Percentiles rank a stretch among this genome's conserved stretches.
Conservation (phyloP, 2,329 filamentous ascomycete species). For the Graphium sp. region DNA sequence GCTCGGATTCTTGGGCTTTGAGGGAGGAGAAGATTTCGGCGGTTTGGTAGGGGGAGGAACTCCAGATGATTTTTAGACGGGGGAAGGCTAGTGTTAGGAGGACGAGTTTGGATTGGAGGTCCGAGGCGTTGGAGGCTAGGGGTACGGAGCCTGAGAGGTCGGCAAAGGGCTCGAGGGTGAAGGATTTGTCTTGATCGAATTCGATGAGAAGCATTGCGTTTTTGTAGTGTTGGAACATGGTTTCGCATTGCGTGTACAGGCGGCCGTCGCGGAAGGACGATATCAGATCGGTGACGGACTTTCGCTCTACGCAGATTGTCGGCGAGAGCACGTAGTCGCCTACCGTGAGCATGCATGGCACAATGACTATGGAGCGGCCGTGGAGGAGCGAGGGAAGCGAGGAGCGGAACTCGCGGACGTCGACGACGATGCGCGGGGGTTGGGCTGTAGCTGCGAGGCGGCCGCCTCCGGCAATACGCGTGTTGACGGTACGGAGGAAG, state of each 20-base stretch:
- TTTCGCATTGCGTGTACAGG: slow-evolving; percentile 79
- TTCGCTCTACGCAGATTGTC: slow-evolving; percentile 83
- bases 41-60: slow-evolving; percentile 81
- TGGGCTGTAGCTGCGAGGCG: slow-evolving; percentile 67
- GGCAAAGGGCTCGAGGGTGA: slow-evolving; percentile 74
- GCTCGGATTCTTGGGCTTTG: slow-evolving; percentile 79
- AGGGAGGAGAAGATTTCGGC: slow-evolving; percentile 92
- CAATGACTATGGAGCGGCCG: slow-evolving; percentile 70
- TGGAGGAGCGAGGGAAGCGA: slow-evolving; percentile 83
- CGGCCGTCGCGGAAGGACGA: slow-evolving; percentile 83
- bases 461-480: slow-evolving; percentile 86
- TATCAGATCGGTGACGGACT: slow-evolving; percentile 82
- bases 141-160: slow-evolving; percentile 50
- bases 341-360: slow-evolving; percentile 91
- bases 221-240: slow-evolving; percentile 89
- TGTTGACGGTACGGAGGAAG: slow-evolving; percentile 91
- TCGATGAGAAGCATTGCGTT: slow-evolving; percentile 86
- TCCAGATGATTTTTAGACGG: slow-evolving; percentile 83
- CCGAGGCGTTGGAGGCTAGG: slow-evolving; percentile 40
- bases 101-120: slow-evolving; percentile 83
- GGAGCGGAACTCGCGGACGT: slow-evolving; percentile 91
- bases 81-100: slow-evolving; percentile 87
- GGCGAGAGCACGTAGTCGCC: slow-evolving; percentile 92
- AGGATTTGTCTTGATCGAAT: slow-evolving; percentile 94
- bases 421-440: slow-evolving; percentile 81